These are phyloP conservation scores for Begonia fuchsioides DNA, from an alignment of 306 rosid species.

Conservation along the genomic window DNA sequence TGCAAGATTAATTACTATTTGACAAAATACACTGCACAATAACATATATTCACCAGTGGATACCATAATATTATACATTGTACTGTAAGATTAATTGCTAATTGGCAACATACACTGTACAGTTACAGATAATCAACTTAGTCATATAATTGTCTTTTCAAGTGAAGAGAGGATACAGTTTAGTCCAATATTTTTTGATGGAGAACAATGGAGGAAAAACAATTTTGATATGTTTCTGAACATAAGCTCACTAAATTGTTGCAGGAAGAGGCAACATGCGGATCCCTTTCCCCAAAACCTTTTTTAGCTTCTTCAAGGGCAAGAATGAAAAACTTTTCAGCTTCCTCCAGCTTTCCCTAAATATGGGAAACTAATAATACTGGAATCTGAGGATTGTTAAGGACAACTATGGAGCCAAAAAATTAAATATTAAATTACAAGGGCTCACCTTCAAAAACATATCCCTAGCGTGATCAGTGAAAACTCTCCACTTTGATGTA, in stretches of 20 bases:
- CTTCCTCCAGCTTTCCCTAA: conserved; percentile 67
- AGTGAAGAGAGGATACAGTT: too few species aligned
- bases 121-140: too few species aligned
- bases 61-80: too few species aligned
- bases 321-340: conserved; percentile 53
- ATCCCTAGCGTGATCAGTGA: conserved; percentile 71
- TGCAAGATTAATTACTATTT: too few species aligned
- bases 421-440: not conserved
- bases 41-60: too few species aligned
- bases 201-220: not conserved
- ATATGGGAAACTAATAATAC: conserved; percentile 6
- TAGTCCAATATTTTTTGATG: too few species aligned
- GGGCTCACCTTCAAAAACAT: conserved; percentile 62
- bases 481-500: conserved; percentile 90
- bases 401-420: conserved; percentile 1
- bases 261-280: conserved; percentile 92
- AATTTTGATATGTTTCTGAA: not conserved
- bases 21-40: too few species aligned
- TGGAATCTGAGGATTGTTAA: not conserved
- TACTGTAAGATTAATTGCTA: too few species aligned
- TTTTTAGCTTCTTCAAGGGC: conserved; percentile 80
- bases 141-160: too few species aligned
- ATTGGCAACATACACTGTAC: too few species aligned
- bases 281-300: conserved; percentile 81
- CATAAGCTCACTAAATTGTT: conserved; percentile 63